Conservation (phyloP, 257 asterid species). For the Capsicum chinense region DNA sequence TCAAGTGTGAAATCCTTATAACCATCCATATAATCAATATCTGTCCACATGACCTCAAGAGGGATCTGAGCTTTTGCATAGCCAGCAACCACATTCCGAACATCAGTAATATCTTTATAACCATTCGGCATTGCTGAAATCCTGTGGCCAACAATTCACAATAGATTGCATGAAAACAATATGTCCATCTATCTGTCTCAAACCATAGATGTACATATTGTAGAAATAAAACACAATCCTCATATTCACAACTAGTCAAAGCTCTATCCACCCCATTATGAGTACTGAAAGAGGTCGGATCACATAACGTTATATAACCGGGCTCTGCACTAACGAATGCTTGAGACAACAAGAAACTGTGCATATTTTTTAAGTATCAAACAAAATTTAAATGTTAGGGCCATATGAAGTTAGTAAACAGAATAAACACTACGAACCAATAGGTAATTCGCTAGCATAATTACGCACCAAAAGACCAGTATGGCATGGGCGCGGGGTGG, state of each 20-base stretch:
- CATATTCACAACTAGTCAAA: background rate
- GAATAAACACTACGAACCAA: background rate
- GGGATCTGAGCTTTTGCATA: conserved; percentile 79
- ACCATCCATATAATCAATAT: conserved; percentile 91
- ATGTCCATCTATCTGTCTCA: background rate
- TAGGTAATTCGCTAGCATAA: background rate
- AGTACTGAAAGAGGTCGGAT: background rate
- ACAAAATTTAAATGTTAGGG: background rate
- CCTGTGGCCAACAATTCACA: conserved; percentile 45
- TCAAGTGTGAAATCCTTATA: conserved; percentile 91
- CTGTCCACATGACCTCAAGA: conserved; percentile 93
- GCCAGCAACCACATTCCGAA: conserved; percentile 70
- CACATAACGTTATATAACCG: background rate
- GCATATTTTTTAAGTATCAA: background rate
- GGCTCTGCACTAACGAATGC: background rate
- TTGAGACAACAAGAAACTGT: background rate
- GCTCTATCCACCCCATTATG: background rate
- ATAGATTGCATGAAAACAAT: background rate
- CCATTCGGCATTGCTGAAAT: conserved; percentile 87
- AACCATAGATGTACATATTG: background rate
- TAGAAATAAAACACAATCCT: background rate
- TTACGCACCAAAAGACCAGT: conserved; percentile 44
- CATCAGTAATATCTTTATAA: conserved; percentile 62
- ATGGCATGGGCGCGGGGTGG: conserved; percentile 45
- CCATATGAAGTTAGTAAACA: background rate